A percentile compares a stretch with the other conserved stretches of the same genome.
phyloP scores from a whole-genome alignment of 352 stramenopile species.

The Phytophthora hibernalis region DNA sequence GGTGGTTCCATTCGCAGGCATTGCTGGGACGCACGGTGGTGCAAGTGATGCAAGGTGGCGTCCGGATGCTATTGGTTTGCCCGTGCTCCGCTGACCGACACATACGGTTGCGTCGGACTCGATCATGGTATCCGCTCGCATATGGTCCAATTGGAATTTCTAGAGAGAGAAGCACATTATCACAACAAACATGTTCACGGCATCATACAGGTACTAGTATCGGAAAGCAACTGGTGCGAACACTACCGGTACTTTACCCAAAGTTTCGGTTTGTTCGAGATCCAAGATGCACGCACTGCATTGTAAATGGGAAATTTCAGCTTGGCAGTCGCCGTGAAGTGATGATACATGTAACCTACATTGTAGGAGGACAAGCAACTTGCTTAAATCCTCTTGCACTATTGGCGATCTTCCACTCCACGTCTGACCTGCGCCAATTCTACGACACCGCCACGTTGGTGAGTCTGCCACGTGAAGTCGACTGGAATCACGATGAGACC shows the following conservation, averaged over 20 bases:
- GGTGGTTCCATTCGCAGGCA: no score
- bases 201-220: no score
- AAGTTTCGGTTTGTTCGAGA: not conserved
- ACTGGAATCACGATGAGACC: slow-evolving; percentile 4
- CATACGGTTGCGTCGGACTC: slow-evolving; percentile 19
- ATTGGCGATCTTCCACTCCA: not conserved
- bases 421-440: slow-evolving; percentile 8
- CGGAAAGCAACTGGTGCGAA: no score
- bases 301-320: no score
- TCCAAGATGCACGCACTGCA: not conserved
- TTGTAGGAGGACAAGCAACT: no score
- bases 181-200: no score
- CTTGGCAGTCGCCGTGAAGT: no score
- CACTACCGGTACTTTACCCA: no score
- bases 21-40: not conserved
- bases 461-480: slow-evolving; percentile 8
- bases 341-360: no score
- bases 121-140: slow-evolving; percentile 21
- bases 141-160: slow-evolving; percentile 21
- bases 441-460: slow-evolving; percentile 28
- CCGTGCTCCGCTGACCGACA: slow-evolving; percentile 1
- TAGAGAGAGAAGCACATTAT: not conserved
- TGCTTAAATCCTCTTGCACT: not conserved
- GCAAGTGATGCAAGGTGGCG: not conserved
- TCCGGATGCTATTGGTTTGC: slow-evolving; percentile 12